Base-by-base conservation (phyloP, 139 green algal species). In the Chlorella sp. region DNA sequence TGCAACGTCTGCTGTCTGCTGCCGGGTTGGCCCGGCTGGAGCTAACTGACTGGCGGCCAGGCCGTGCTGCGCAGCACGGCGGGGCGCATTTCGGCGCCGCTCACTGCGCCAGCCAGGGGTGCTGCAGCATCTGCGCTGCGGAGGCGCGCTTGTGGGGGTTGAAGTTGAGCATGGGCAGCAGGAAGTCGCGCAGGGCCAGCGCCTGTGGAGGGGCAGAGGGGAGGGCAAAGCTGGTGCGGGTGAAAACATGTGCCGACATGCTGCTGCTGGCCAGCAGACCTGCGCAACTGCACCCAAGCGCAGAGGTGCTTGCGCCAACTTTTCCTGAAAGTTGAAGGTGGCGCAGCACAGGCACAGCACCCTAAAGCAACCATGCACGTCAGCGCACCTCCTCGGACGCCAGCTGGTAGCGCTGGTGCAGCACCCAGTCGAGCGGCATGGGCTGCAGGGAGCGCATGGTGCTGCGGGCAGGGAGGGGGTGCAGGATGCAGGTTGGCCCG, bases 401-500 rank as follows among this genome's bases (percentile, higher is more conserved):
- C 51, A 99, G 87, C 28, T 93, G 84, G 90, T 99, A 99, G 89
- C 99, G 98, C 56, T 99, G 95, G 30, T 81, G 55, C 67, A 99
- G 92, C 84, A 99, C 96, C 4, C 86, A 63, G 9, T 98, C 89
- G 80, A 99, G 89, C 34, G 95, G 92, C 95, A 97, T 99, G 90
- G 95, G 96, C 56, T 57, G 38, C 60, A 51, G 69, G 39, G 57
- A 62, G 71, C 92, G 87, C 67, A 95, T 94, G 86, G 99, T 98
- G 51, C 51, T 60, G 51, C 51, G 15, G 51, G 13, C 13, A n/a
- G 51, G 51, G 51, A 60, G 9, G 51, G 12, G 15, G 51, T 20
- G 51, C 44, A 21, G 51, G 51, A 20, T 3, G 13, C 51, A 18
- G 13, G 9, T 51, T 60, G 13, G 51, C 15, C 12, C n/a, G n/a